Base-by-base conservation (phyloP, 2,329 filamentous ascomycete genomes). In the Aspergillus phoenicis region DNA sequence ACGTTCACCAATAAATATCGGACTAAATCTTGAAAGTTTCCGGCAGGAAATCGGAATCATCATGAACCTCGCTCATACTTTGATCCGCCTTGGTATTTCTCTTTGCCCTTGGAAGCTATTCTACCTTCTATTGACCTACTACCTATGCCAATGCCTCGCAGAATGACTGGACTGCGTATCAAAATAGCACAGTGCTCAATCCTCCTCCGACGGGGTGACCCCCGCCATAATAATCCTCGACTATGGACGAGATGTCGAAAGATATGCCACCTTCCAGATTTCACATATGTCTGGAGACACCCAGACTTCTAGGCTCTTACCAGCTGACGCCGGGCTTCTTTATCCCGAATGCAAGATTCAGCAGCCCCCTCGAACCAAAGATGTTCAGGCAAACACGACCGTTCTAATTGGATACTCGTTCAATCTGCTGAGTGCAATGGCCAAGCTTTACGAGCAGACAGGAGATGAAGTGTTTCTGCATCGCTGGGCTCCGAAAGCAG, bases 361-460 rank as follows among this genome's bases (percentile, higher is more conserved):
- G 38, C 61, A 65, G 24, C 11, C 43, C 5, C 58, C 57, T 13
- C 61, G 63, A 4, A 58, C 57, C 11, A 30, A 20, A 2, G 33
- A 49, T 4, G 26, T 63, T n/a, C 8, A 59, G 11, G 63, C 63
- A 1, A 65, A 65, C 28, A 55, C 58, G 5, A 65, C 63, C 5
- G 63, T 61, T 8, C 15, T 65, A 3, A 63, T 65, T 22, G 58
- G 61, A 1, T 65, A 65, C 20, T 65, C 63, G 1, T 65, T 65
- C 30, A 58, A 39, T 45, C 52, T 65, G 1, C 33, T 56, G 3
- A 52, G 52, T 26, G 11, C 63, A 26, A 60, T 65, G 52, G 63
- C 58, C n/a, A 38, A 53, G 3, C 60, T 51, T 45, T 63, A 65
- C 24, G 43, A 57, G 41, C 52, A 60, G 36, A 65, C 63, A 0